Evolutionary conservation across 108 stramenopile genomes (phyloP), one percentile per base, ranked within the genome.

Genomic region (Cyclotella distinguenda): DNA sequence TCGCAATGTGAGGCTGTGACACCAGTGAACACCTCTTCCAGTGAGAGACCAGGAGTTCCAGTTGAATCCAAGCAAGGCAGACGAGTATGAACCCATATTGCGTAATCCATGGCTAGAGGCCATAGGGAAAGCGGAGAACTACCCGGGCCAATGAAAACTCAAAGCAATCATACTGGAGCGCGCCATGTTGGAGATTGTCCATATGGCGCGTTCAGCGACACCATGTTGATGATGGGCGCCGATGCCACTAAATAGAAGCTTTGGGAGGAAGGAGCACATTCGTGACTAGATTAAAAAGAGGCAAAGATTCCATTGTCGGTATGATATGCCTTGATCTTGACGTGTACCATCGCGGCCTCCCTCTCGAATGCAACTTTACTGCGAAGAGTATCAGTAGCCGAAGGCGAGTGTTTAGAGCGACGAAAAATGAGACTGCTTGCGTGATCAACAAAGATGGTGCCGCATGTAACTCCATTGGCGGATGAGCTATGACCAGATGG

Each of bases 221-320:
- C 73, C 73, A 68, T 82, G 72, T 49, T 82, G 76, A 65, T 68
- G 67, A 16, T 79, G 72, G 43, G 72, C 67, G 22, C 72, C 78
- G 30, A 69, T 59, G 31, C 73, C 73, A 61, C 64, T 55, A 33
- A 44, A 55, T 6, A 13, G 12, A 19, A 55, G 15, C 33, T 54
- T 66, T 16, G 38, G 64, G 18, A 23, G n/a, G 9, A n/a, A 21
- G 0, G 26, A 30, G 39, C 38, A 39, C 64, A 65, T 16, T 65
- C 25, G n/a, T 46, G 35, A 9, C 13, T 10, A 23, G 53, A 65
- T 11, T 19, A 31, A 2, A 7, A n/a, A 0, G 49, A 23, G 13
- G 42, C 25, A 26, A 65, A 65, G 10, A 65, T 25, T 8, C 64
- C 64, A 23, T 65, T 65, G 32, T 65, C 35, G 9, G 64, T n/a